phyloP scores from a whole-genome alignment of 805 yeast genomes.

The Candida manassasensis region DNA sequence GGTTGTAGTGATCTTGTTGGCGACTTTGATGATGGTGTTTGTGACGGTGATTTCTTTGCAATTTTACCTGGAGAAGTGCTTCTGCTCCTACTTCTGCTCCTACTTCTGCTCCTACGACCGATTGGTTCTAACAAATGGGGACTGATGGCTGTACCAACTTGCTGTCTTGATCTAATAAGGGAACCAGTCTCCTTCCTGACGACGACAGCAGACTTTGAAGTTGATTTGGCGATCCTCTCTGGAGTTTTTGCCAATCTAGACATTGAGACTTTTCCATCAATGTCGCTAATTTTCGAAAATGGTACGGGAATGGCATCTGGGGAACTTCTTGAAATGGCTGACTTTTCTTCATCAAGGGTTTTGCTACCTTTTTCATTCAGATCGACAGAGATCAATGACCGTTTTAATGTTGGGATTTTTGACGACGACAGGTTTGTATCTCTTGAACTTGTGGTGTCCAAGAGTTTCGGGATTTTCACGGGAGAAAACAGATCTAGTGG shows the following conservation, averaged over 20 bases:
- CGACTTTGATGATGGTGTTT: neutral
- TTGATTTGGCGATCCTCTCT: no score
- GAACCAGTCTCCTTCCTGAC: no score
- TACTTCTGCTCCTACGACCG: no score
- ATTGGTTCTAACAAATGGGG: no score
- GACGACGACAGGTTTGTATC: neutral
- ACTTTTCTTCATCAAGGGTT: neutral
- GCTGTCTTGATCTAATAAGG: no score
- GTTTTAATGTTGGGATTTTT: neutral
- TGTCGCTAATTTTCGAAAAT: neutral
- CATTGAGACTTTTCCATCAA: neutral
- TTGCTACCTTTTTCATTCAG: neutral
- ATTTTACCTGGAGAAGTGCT: neutral
- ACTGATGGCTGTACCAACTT: no score
- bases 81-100: conserved; percentile 1
- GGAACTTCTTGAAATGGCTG: neutral
- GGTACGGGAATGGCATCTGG: neutral
- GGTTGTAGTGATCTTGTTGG: neutral
- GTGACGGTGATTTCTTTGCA: neutral
- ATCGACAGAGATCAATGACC: neutral
- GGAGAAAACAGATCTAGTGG: conserved; percentile 2
- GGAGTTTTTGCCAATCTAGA: neutral
- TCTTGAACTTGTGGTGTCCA: neutral
- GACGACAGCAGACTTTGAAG: no score
- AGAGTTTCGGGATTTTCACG: neutral